phyloP scores from a whole-genome alignment of 441 rosid species.

The Croton laevigatus region DNA sequence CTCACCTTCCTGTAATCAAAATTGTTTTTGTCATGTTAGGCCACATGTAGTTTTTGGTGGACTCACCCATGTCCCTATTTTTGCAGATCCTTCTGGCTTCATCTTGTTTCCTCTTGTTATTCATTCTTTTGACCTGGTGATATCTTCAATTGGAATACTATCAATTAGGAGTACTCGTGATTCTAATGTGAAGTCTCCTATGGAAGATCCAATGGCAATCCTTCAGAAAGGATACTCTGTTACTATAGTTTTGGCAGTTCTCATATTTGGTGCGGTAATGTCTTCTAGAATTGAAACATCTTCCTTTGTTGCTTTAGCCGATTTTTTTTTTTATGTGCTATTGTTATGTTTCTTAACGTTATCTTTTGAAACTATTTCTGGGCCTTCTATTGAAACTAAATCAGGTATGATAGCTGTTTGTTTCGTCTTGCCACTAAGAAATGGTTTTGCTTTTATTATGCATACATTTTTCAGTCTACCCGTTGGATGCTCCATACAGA shows the following conservation, averaged over 20 bases:
- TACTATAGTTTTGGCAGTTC: conserved; percentile 79
- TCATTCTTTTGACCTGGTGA: conserved; percentile 93
- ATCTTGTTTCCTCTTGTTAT: conserved; percentile 97
- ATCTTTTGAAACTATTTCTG: background rate
- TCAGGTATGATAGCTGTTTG: conserved; percentile 12
- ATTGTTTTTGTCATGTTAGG: background rate
- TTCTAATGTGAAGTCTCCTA: conserved; percentile 63
- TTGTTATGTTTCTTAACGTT: background rate
- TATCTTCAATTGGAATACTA: conserved; percentile 90
- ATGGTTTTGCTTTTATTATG: conserved; percentile 27
- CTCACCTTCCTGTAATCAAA: conserved; percentile 9
- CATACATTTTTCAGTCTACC: conserved; percentile 63
- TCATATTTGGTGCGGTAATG: conserved; percentile 87
- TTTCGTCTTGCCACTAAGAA: conserved; percentile 21
- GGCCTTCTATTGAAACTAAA: conserved; percentile 8
- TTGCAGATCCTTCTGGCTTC: conserved; percentile 98
- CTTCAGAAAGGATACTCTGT: conserved; percentile 98
- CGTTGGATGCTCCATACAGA: conserved; percentile 97
- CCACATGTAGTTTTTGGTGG: conserved; percentile 8
- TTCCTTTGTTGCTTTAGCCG: conserved; percentile 9
- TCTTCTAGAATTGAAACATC: conserved; percentile 16
- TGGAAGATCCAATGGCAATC: conserved; percentile 96
- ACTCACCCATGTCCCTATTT: conserved; percentile 22
- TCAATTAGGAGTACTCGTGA: conserved; percentile 86
- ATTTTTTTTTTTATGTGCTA: conserved; percentile 6